A percentile compares a stretch with the other conserved stretches of the same genome.
Conservation (phyloP, 2,329 filamentous ascomycete genomes). For the Sodiomyces alkalinus region DNA sequence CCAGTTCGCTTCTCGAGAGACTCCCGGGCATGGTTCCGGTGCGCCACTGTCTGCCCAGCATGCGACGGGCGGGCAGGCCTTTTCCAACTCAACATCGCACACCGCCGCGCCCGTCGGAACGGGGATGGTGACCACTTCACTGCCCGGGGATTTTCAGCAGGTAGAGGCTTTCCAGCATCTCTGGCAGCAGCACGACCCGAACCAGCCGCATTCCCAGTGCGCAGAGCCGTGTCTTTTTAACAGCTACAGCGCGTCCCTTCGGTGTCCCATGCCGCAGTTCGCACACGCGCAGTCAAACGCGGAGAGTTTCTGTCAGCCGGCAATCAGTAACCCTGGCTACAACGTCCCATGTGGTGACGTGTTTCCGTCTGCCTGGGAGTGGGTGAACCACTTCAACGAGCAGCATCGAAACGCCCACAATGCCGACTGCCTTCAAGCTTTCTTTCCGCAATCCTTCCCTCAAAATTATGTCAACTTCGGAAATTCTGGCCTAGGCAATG, state of each 20-base stretch:
- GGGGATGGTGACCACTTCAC: too few species aligned
- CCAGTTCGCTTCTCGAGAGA: too few species aligned
- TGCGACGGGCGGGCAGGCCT: too few species aligned
- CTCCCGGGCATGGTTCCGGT: too few species aligned
- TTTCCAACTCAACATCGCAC: too few species aligned
- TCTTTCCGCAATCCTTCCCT: not conserved
- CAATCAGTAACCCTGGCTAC: not conserved
- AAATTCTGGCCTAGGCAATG: not conserved
- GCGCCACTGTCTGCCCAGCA: too few species aligned
- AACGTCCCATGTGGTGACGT: not conserved
- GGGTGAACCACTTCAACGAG: not conserved
- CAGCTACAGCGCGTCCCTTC: not conserved
- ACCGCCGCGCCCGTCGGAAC: too few species aligned
- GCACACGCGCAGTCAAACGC: not conserved
- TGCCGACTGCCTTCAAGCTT: not conserved
- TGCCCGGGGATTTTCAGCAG: too few species aligned
- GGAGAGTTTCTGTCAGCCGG: not conserved
- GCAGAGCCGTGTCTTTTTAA: not conserved
- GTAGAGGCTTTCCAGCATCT: not conserved
- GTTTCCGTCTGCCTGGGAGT: not conserved
- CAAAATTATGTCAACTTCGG: not conserved
- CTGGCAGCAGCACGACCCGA: not conserved
- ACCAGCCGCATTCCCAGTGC: conserved; percentile 1
- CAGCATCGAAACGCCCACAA: not conserved
- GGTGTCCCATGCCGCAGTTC: not conserved